Evolutionary conservation across 768 basidiomycete species (phyloP), one percentile per base, ranked within the genome.

Genomic region (Suillus occidentalis): DNA sequence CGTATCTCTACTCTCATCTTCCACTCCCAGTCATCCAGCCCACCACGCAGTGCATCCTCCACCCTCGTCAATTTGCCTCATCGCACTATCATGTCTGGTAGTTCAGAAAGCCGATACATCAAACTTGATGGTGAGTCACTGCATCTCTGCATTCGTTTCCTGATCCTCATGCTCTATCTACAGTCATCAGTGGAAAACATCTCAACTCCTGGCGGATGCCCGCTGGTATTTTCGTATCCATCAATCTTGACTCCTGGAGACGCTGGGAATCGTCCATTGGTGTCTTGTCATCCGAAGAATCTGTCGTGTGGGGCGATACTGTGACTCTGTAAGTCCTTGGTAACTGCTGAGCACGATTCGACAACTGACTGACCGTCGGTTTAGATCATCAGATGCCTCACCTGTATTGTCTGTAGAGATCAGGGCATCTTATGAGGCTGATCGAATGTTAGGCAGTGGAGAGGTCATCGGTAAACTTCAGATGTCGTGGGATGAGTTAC

Each of bases 81-180:
- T 31, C 31, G 31, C 31, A 31, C 4, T 31, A 31, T 31, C 31
- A 31, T 31, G 31, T 31, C 31, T 3, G 31, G 31, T 31, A 31
- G 31, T 31, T 31, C 31, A 31, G 4, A 31, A 31, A 31, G 4
- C 31, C 31, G 31, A 31, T 31, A 4, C 31, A 31, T 31, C 31
- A 31, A 4, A 31, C 31, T 31, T 31, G 31, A 31, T 3, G 31
- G 31, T 31, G 31, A 3, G 31, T 4, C 4, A 31, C 28, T 28
- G 1, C 31, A 31, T 31, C 2, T 47, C 12, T 1, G 4, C n/a
- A n/a, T n/a, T n/a, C n/a, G n/a, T n/a, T 0, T n/a, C n/a, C 2
- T 47, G 1, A 47, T 31, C 31, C 31, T 31, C 31, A 31, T 31
- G 31, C 31, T 45, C 12, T n/a, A 47, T n/a, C n/a, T 47, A n/a